Percentiles rank a stretch among this genome's conserved stretches.
phyloP scores from a whole-genome alignment of 805 yeast genomes.

The Metschnikowia gelsemii region DNA sequence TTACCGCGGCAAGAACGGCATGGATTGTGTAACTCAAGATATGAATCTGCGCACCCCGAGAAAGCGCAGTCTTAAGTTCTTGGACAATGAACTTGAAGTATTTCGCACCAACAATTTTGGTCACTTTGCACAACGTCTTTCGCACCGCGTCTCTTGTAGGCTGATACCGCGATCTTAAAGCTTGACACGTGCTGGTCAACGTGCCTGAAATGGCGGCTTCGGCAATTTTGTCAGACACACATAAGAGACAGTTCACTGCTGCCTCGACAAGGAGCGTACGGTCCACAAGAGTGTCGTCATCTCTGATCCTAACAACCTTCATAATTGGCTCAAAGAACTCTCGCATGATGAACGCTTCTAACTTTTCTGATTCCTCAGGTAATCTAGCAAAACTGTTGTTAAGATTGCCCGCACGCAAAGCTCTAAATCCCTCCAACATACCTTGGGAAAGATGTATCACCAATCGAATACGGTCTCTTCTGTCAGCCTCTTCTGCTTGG shows the following conservation, averaged over 20 bases:
- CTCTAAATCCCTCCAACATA: constrained; percentile 35
- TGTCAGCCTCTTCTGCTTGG: constrained; percentile 34
- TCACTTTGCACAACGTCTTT: constrained; percentile 65
- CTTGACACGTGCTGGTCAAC: constrained; percentile 84
- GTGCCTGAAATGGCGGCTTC: constrained; percentile 72
- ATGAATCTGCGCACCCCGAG: constrained; percentile 91
- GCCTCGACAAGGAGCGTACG: constrained; percentile 85
- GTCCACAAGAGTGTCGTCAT: constrained; percentile 73
- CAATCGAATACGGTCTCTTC: constrained; percentile 59
- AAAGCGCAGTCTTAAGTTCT: constrained; percentile 75
- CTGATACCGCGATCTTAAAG: constrained; percentile 79
- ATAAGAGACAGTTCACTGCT: constrained; percentile 60
- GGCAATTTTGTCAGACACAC: constrained; percentile 57
- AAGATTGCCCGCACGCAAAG: constrained; percentile 15
- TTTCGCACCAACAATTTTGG: constrained; percentile 63
- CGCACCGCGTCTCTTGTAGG: constrained; percentile 86
- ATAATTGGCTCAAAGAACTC: constrained; percentile 64
- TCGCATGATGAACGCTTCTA: constrained; percentile 44
- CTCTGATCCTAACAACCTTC: constrained; percentile 57
- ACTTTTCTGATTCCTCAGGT: constrained; percentile 27
- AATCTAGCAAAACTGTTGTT: constrained; percentile 23
- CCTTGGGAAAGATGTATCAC: constrained; percentile 58
- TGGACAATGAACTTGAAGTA: constrained; percentile 73
- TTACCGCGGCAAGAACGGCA: constrained; percentile 57
- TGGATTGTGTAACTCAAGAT: constrained; percentile 88